Evolutionary conservation across 2,329 filamentous ascomycete genomes (phyloP), one percentile per base, ranked within the genome.

Genomic region (Colletotrichum liriopes): DNA sequence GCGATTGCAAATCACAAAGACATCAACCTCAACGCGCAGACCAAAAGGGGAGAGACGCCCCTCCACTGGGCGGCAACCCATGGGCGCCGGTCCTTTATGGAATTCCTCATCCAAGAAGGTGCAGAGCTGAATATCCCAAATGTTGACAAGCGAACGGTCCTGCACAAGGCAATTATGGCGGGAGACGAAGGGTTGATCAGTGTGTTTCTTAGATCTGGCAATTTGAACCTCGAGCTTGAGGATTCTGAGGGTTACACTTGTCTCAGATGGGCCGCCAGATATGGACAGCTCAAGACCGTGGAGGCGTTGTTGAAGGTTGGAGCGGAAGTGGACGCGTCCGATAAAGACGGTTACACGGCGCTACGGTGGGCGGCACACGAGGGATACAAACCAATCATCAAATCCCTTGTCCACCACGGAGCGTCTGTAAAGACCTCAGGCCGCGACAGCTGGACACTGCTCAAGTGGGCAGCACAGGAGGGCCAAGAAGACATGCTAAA

Each of bases 381-480:
- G 26, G 65, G 65, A 5, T 52, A 67, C 26, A 51, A 43, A 55
- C 41, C 26, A 1, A 43, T 54, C 26, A 20, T 67, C 8, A 61
- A 67, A 56, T 43, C 20, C 5, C 45, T 67, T 5, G 35, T 67
- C 4, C 45, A n/a, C 8, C 37, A 23, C 20, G 39, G 43, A 8
- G 47, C 65, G 41, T 61, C 65, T 12, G 32, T 63, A 14, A 14
- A 55, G 29, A 16, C 49, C 11, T 14, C 47, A 1, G 59, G 49
- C 2, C 29, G 32, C 35, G 58, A 47, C 20, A 45, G 60, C 5
- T 62, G 65, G 56, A 63, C 56, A 2, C 26, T 67, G 37, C 58
- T 67, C 16, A 52, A 47, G 11, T 67, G 65, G 65, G 65, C 65
- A 20, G 65, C 65, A 26, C 56, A 54, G n/a, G 65, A 67, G 45